phyloP scores from a whole-genome alignment of 768 basidiomycete species.

The Xerocomus brunneocitrinus region DNA sequence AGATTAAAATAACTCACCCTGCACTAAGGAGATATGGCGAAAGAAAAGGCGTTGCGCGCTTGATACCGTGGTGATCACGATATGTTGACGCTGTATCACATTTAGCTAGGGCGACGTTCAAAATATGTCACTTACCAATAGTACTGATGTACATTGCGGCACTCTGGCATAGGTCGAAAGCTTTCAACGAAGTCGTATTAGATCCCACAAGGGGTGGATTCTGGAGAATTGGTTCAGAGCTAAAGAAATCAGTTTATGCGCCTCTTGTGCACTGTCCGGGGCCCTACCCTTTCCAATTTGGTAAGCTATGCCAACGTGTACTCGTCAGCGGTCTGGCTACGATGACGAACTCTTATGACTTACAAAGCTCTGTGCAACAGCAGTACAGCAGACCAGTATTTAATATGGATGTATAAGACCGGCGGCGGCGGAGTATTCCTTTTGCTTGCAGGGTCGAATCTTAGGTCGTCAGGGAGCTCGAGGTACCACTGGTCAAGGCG shows the following conservation, averaged over 20 bases:
- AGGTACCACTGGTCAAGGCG: conserved; percentile 73
- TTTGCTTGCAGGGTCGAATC: conserved; percentile 54
- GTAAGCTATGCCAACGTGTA: conserved; percentile 45
- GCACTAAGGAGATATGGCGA: conserved; percentile 67
- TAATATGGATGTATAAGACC: conserved; percentile 62
- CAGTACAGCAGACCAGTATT: conserved; percentile 74
- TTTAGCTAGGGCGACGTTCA: conserved; percentile 5
- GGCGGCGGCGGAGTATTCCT: conserved; percentile 56
- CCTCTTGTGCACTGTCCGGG: neutral
- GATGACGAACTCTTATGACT: conserved; percentile 30
- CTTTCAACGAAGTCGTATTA: conserved; percentile 51
- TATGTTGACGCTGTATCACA: conserved; percentile 44
- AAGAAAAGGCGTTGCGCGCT: conserved; percentile 58
- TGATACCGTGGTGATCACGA: conserved; percentile 57
- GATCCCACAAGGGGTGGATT: conserved; percentile 33
- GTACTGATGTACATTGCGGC: conserved; percentile 70
- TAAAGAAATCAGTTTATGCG: conserved; percentile 16
- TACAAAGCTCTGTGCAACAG: conserved; percentile 77
- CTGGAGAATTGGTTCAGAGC: conserved; percentile 41
- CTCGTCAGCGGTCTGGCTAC: conserved; percentile 5
- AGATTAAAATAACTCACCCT: conserved; percentile 46
- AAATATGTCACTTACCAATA: conserved; percentile 42
- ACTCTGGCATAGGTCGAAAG: conserved; percentile 70
- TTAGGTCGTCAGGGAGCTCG: conserved; percentile 58
- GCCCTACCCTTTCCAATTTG: conserved; percentile 62